Evolutionary conservation across 768 basidiomycete species (phyloP).

Genomic region (Pulveroboletus sp.): DNA sequence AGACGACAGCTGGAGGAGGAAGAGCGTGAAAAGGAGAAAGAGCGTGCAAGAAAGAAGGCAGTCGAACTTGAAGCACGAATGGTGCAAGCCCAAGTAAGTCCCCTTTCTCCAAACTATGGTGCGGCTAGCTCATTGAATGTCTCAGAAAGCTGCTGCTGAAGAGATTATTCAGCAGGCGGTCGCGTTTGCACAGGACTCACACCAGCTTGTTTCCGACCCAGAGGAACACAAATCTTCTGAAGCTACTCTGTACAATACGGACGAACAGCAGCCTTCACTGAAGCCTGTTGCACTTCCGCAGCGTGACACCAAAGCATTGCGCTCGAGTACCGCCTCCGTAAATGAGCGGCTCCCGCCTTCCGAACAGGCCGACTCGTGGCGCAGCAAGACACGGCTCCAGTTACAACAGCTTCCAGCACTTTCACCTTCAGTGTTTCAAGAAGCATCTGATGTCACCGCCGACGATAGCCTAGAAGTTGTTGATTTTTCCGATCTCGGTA

Average conservation of each 20-base stretch:
- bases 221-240: conserved; percentile 7
- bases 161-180: conserved; percentile 47
- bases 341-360: conserved; percentile 28
- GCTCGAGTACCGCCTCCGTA: not conserved
- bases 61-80: conserved; percentile 68
- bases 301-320: conserved; percentile 8
- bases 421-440: conserved; percentile 32
- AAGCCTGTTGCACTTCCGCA: conserved; percentile 27
- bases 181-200: conserved; percentile 18
- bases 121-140: conserved; percentile 4
- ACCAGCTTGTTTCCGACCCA: conserved; percentile 2
- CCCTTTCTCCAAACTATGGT: conserved; percentile 4
- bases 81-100: conserved; percentile 31
- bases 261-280: conserved; percentile 34
- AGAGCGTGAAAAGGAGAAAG: conserved; percentile 72
- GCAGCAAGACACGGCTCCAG: conserved; percentile 40
- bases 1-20: conserved; percentile 80
- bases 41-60: conserved; percentile 78
- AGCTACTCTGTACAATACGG: conserved; percentile 7
- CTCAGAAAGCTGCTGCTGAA: conserved; percentile 36
- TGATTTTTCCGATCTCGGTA: conserved; percentile 73
- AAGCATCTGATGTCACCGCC: conserved; percentile 37
- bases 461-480: conserved; percentile 73
- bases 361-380: conserved; percentile 59
- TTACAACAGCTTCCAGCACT: conserved; percentile 30